Evolutionary conservation across 164 flowering plant genomes (phyloP), one percentile per base, ranked within the genome.

Genomic region (Akebia trifoliata): DNA sequence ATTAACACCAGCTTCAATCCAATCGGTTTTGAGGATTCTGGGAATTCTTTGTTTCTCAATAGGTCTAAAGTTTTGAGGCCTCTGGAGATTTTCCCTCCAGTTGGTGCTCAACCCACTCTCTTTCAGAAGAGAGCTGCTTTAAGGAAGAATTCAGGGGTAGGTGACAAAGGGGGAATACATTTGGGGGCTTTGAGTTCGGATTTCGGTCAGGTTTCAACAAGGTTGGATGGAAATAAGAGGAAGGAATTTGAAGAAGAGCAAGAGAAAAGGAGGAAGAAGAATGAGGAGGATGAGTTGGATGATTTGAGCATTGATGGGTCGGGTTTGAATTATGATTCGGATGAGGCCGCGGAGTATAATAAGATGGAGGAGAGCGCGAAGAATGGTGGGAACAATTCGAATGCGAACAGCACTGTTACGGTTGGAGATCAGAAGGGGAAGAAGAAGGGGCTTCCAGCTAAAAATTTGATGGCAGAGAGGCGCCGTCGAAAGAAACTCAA

Each of bases 381-480:
- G 45, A 75, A 72, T 70, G 85, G 80, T 25, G 83, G 78, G 38
- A 77, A 61, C 59, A 69, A 62, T 63, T 83, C 85, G 1, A 78
- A 75, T 65, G 79, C 74, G 0, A 82, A 78, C 40, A 80, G 83
- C 24, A 73, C 76, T 25, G 78, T 83, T 10, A 78, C 83, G 0
- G 90, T 64, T 31, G 87, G 75, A n/a, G 85, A 83, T 68, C 85
- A 68, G 54, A 88, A 86, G 69, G 93, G 96, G 58, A 91, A 88
- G 84, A 91, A 78, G 79, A 91, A 91, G 63, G 94, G 96, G 14
- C 70, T 83, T 29, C 96, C 97, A 6, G 96, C 97, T 0, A 91
- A 91, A 70, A 88, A 91, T 74, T 69, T 91, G 74, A 91, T 91
- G 96, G 98, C 96, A 0, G 98, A 91, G 74, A 74, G 98, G 66